Evolutionary conservation across 257 asterid species (phyloP), one percentile per base, ranked within the genome.

Genomic region (Gardenia jasminoides): DNA sequence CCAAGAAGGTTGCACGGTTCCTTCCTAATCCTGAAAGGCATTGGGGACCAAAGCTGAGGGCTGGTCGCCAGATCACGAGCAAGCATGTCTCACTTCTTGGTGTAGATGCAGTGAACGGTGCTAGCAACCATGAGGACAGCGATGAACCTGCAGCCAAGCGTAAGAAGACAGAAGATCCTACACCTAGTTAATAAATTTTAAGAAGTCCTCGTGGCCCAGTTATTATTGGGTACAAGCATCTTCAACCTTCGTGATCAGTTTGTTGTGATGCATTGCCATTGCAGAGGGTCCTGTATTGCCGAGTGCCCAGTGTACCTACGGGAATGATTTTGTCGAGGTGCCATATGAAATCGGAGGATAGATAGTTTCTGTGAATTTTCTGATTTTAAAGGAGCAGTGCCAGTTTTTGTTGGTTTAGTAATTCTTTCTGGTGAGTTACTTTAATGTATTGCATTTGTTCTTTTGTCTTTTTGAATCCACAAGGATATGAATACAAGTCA

Each of bases 21-120:
- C 98, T 92, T 79, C 98, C 97, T 0, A 96, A 96, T 75, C 99
- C 99, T 0, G 99, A 93, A 85, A 86, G 94, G 82, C 92, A 96
- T 75, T 96, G 99, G 99, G 99, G 99, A n/a, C 99, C 99, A 43
- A 96, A 96, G 84, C 90, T 93, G n/a, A 96, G 96, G 87, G 99
- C 99, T 1, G 99, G 99, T 9, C 97, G 99, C 36, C 85, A 83
- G 82, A 88, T 96, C 54, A 93, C 94, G 0, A 90, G 92, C 87
- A 96, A 96, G 82, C 98, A 96, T 62, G 89, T 83, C 10, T 96
- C 99, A 43, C 94, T 96, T 82, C 79, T 93, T 48, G 99, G 99
- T 48, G 88, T 82, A 22, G 94, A 92, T 9, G 97, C 93, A 1
- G 69, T 96, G 67, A 90, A 88, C 39, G 90, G 81, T 59, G 48